phyloP scores from a whole-genome alignment of 2,329 filamentous ascomycete species.

The Nemania sp. region DNA sequence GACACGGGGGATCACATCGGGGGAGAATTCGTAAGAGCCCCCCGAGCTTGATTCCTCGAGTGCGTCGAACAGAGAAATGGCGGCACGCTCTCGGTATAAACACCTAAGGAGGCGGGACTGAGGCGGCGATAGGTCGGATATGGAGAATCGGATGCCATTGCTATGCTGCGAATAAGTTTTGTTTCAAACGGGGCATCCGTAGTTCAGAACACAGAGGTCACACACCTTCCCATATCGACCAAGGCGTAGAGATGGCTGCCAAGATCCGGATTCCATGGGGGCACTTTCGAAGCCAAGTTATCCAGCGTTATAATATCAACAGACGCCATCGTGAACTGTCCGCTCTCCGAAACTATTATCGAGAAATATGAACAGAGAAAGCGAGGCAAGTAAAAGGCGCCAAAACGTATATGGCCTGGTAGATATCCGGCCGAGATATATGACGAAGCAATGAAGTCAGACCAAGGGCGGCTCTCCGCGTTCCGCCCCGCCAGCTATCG shows the following conservation, averaged over 20 bases:
- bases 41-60: constrained; percentile 55
- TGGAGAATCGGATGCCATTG: constrained; percentile 92
- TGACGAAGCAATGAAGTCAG: background rate
- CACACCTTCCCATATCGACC: constrained; percentile 64
- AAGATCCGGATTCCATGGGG: constrained; percentile 52
- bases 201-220: constrained; percentile 15
- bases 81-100: constrained; percentile 76
- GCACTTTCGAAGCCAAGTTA: constrained; percentile 54
- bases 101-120: constrained; percentile 74
- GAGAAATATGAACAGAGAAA: background rate
- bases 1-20: constrained; percentile 67
- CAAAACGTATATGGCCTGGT: background rate
- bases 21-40: constrained; percentile 49
- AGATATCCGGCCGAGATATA: too few species aligned
- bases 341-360: background rate
- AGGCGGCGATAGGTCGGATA: constrained; percentile 76
- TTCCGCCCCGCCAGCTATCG: constrained; percentile 16
- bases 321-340: constrained; percentile 37
- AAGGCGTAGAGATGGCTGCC: constrained; percentile 59
- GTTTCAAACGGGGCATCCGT: background rate
- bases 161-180: constrained; percentile 47
- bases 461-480: background rate
- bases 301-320: constrained; percentile 55
- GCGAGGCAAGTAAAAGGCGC: background rate
- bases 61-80: constrained; percentile 87